Evolutionary conservation across 768 basidiomycete species (phyloP), one percentile per base, ranked within the genome.

Genomic region (Trametes meyenii): DNA sequence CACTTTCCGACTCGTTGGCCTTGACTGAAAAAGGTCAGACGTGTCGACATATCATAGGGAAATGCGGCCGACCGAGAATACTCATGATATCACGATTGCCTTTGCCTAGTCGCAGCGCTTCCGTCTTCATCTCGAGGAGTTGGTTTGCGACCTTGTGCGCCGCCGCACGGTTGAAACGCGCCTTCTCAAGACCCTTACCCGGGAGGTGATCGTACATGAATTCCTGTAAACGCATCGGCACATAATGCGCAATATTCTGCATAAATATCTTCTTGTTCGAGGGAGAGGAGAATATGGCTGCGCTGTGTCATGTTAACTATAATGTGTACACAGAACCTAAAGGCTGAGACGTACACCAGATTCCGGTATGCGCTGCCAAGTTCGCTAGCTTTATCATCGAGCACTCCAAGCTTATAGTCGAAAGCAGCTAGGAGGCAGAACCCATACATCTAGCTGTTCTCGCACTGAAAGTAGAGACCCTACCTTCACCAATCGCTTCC

Each of bases 311-410:
- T 52, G 48, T 39, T 49, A 29, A 49, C 35, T 49, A 53, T 40
- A 40, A 7, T 29, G 44, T 35, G 29, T 29, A 46, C 3, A 35
- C 23, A 5, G 13, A 23, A 14, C 16, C 3, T 10, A 12, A 13
- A 16, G 36, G n/a, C n/a, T n/a, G 19, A 14, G 11, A 55, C 68
- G 42, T 59, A 70, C 70, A 70, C 48, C 16, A 84, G 73, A 40
- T 81, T 83, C 57, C 78, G 76, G 68, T 85, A 85, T 3, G 83
- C 81, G 62, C 79, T 77, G 71, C 80, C 81, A 48, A 86, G 80
- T 59, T 80, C 78, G 67, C 83, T 84, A 46, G 83, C 76, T 2
- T 73, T 67, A 56, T 82, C 74, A 13, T 78, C 72, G n/a, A 85
- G 66, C 0, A 81, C 81, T 24, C 82, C 83, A 58, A 86, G 84